These are phyloP conservation scores for Trametes coccinea DNA, from an alignment of 768 basidiomycete genomes.

Conservation along the genomic window DNA sequence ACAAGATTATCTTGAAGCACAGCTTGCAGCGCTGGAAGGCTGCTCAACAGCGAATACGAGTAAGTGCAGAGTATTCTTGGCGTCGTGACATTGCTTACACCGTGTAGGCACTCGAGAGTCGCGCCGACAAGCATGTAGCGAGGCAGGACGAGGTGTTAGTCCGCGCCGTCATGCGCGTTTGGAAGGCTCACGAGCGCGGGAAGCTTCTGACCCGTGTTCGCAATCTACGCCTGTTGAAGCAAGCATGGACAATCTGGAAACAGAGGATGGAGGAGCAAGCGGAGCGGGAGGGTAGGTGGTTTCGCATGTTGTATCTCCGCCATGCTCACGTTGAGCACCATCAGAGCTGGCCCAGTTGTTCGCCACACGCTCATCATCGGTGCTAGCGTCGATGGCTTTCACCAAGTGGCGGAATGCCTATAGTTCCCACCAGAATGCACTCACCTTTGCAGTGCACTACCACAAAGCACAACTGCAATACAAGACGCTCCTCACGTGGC, in stretches of 20 bases:
- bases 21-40: slow-evolving; percentile 57
- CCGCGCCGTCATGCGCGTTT: slow-evolving; percentile 59
- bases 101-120: slow-evolving; percentile 52
- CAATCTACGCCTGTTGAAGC: slow-evolving; percentile 45
- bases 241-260: slow-evolving; percentile 53
- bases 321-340: not conserved
- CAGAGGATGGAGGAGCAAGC: slow-evolving; percentile 41
- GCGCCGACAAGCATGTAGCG: slow-evolving; percentile 55
- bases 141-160: slow-evolving; percentile 60
- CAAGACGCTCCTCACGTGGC: slow-evolving; percentile 53
- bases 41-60: slow-evolving; percentile 49
- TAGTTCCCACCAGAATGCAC: slow-evolving; percentile 47
- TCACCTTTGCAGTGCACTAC: slow-evolving; percentile 50
- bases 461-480: slow-evolving; percentile 43
- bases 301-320: no score
- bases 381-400: slow-evolving; percentile 38
- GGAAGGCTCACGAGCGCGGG: slow-evolving; percentile 70
- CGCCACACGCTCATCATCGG: slow-evolving; percentile 45
- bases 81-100: not conserved
- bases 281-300: slow-evolving; percentile 46
- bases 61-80: slow-evolving; percentile 33
- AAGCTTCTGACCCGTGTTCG: slow-evolving; percentile 55
- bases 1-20: slow-evolving; percentile 44
- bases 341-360: slow-evolving; percentile 55
- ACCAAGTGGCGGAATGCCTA: slow-evolving; percentile 48